Evolutionary conservation across 1,284 basidiomycete species (phyloP).

Genomic region (Austroboletus novae-zelandiae): DNA sequence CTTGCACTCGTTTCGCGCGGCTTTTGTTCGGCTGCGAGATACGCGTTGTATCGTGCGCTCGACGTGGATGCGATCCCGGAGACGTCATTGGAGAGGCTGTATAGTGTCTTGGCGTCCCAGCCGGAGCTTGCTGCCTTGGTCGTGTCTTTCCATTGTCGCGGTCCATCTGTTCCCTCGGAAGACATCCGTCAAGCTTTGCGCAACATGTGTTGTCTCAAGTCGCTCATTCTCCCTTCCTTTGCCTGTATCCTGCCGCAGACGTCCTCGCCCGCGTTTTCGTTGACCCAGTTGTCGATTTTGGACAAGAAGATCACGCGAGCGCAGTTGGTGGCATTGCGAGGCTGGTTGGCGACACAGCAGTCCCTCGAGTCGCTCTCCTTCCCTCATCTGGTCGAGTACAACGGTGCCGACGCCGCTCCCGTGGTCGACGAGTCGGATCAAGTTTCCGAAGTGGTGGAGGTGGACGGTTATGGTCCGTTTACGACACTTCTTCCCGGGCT

Average conservation of each 20-base stretch:
- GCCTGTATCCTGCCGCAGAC: slow-evolving; percentile 19
- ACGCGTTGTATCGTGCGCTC: slow-evolving; percentile 22
- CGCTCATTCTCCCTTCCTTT: slow-evolving; percentile 28
- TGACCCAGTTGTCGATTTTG: slow-evolving; percentile 27
- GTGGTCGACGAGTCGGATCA: slow-evolving; percentile 12
- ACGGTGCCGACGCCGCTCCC: neutral
- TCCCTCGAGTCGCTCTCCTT: slow-evolving; percentile 29
- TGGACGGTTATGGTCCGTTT: neutral
- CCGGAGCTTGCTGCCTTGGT: slow-evolving; percentile 25
- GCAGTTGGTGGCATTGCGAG: slow-evolving; percentile 20
- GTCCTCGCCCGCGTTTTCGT: slow-evolving; percentile 20
- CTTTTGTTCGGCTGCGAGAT: slow-evolving; percentile 20
- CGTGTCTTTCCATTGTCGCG: slow-evolving; percentile 19
- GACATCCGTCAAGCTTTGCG: slow-evolving; percentile 24
- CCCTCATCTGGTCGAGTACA: slow-evolving; percentile 23
- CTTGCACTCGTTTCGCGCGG: slow-evolving; percentile 23
- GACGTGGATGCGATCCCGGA: slow-evolving; percentile 17
- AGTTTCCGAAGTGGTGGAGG: neutral
- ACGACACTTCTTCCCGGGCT: slow-evolving; percentile 24
- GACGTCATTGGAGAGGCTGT: slow-evolving; percentile 16
- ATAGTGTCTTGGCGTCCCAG: slow-evolving; percentile 16
- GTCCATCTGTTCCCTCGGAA: slow-evolving; percentile 5
- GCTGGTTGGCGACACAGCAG: slow-evolving; percentile 25
- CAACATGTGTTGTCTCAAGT: slow-evolving; percentile 31
- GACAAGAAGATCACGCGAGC: slow-evolving; percentile 25